Evolutionary conservation across 164 flowering plant species (phyloP).

Genomic region (Stephania japonica): DNA sequence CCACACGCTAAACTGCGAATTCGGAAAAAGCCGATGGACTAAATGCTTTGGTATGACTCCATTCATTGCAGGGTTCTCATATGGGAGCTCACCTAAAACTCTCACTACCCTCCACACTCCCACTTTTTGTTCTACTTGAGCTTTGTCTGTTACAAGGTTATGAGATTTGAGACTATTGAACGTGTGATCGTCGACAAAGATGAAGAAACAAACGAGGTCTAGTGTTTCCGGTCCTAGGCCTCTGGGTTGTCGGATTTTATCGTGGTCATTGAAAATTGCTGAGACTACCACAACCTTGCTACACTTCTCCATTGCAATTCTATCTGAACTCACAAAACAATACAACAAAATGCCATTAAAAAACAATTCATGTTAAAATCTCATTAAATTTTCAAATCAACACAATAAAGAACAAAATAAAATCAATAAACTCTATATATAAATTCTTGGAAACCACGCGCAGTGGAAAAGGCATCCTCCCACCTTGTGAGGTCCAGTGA

Average conservation of each 20-base stretch:
- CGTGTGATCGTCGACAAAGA: slow-evolving; percentile 78
- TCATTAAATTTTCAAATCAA: no score
- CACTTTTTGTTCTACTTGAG: slow-evolving; percentile 23
- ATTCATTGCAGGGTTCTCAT: slow-evolving; percentile 77
- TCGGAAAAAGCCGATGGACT: slow-evolving; percentile 80
- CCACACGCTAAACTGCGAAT: slow-evolving; percentile 83
- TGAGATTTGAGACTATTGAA: slow-evolving; percentile 44
- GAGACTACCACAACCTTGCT: slow-evolving; percentile 69
- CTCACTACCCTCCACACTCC: slow-evolving; percentile 74
- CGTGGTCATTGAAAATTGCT: slow-evolving; percentile 82
- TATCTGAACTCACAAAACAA: slow-evolving; percentile 35
- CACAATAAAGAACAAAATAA: no score
- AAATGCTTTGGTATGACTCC: slow-evolving; percentile 82
- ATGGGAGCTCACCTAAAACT: slow-evolving; percentile 40
- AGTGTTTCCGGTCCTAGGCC: slow-evolving; percentile 69
- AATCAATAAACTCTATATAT: no score
- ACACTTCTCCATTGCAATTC: slow-evolving; percentile 67
- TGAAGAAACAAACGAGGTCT: slow-evolving; percentile 66
- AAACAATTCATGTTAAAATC: no score
- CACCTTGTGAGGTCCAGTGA: no score
- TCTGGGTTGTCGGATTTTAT: slow-evolving; percentile 84
- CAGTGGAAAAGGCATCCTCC: no score
- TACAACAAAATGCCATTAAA: neutral
- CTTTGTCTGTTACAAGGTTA: slow-evolving; percentile 32
- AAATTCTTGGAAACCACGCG: no score